phyloP scores from a whole-genome alignment of 768 basidiomycete species.

The Auricularia auricula-judae region DNA sequence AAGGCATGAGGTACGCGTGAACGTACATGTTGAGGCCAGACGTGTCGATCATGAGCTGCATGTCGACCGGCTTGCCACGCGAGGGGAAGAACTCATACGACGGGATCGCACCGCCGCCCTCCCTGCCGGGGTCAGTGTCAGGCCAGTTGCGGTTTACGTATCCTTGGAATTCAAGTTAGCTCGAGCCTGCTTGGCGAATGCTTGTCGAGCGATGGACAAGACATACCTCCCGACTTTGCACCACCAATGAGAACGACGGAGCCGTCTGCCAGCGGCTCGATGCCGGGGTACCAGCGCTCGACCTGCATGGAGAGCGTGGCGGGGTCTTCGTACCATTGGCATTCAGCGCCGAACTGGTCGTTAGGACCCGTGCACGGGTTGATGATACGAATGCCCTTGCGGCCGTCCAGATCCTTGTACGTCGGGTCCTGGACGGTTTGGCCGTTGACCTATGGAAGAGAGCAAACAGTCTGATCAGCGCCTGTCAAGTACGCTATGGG shows the following conservation, averaged over 20 bases:
- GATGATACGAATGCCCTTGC: slow-evolving; percentile 68
- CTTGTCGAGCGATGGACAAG: not conserved
- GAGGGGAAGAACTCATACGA: slow-evolving; percentile 75
- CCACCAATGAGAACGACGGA: slow-evolving; percentile 72
- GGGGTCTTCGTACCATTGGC: slow-evolving; percentile 66
- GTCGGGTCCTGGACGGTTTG: slow-evolving; percentile 48
- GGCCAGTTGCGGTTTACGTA: slow-evolving; percentile 72
- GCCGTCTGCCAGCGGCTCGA: slow-evolving; percentile 68
- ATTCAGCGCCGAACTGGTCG: slow-evolving; percentile 39
- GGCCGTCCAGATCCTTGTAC: slow-evolving; percentile 76
- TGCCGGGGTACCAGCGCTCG: slow-evolving; percentile 68
- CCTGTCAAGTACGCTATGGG: slow-evolving; percentile 30
- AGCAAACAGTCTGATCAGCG: slow-evolving; percentile 21
- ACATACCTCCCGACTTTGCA: slow-evolving; percentile 48
- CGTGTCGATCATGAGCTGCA: slow-evolving; percentile 59
- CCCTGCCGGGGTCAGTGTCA: slow-evolving; percentile 47
- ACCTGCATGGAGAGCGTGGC: slow-evolving; percentile 53
- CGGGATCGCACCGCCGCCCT: slow-evolving; percentile 68
- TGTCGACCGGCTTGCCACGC: slow-evolving; percentile 33
- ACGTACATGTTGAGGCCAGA: slow-evolving; percentile 73
- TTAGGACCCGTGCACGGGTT: slow-evolving; percentile 50
- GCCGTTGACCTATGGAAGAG: slow-evolving; percentile 9
- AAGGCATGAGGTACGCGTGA: slow-evolving; percentile 62
- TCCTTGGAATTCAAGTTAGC: slow-evolving; percentile 15
- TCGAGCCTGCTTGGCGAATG: not conserved